Percentiles rank a stretch among this genome's conserved stretches.
These are phyloP conservation scores for Eimeria praecox DNA, from an alignment of 169 alveolate genomes.

Conservation along the genomic window DNA sequence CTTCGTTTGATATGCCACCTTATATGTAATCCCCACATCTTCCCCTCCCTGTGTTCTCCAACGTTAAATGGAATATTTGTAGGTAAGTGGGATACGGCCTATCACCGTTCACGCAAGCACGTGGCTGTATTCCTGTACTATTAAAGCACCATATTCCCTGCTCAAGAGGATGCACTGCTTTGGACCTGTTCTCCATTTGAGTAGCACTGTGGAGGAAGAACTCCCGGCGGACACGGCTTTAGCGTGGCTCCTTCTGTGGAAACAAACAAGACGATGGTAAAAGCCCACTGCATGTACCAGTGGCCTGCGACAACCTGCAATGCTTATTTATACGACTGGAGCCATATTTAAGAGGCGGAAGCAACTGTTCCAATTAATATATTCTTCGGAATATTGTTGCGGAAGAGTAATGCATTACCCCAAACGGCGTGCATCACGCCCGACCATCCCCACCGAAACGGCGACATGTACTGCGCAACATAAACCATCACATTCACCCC, in stretches of 20 bases:
- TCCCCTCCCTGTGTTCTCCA: background rate
- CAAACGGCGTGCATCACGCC: slow-evolving; percentile 83
- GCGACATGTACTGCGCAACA: slow-evolving; percentile 79
- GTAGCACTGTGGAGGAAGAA: slow-evolving; percentile 79
- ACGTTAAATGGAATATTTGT: background rate
- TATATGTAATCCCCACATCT: background rate
- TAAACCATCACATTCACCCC: background rate
- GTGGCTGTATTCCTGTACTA: background rate
- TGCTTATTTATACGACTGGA: background rate
- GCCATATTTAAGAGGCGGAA: background rate
- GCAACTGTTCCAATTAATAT: background rate
- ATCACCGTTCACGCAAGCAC: background rate
- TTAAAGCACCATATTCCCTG: background rate
- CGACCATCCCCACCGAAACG: slow-evolving; percentile 83
- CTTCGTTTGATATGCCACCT: background rate
- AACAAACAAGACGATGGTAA: background rate
- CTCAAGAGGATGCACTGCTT: background rate
- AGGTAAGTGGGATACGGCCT: background rate
- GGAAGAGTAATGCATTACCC: slow-evolving; percentile 40
- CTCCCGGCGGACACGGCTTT: slow-evolving; percentile 73
- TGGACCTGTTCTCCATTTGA: slow-evolving; percentile 57
- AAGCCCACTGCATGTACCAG: background rate
- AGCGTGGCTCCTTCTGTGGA: slow-evolving; percentile 72
- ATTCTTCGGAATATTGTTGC: background rate
- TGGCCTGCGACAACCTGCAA: background rate